Evolutionary conservation across 75 land plant species (phyloP).

Genomic region (Chamaecyparis obtusa): DNA sequence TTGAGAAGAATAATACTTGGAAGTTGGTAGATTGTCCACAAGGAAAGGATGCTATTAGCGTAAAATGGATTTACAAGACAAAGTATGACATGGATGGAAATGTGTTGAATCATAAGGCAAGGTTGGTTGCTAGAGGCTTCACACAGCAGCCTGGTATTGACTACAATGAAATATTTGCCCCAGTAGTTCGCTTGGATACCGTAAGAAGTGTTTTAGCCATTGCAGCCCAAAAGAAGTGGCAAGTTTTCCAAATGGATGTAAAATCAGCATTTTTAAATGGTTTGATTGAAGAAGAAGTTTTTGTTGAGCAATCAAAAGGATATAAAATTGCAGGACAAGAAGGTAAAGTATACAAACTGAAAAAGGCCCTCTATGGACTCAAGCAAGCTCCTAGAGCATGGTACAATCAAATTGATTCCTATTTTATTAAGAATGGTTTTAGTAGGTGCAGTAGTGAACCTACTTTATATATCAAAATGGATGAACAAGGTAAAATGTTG

Average conservation of each 20-base stretch:
- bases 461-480: constrained; percentile 14
- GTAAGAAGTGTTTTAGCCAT: constrained; percentile 8
- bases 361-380: constrained; percentile 18
- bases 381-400: constrained; percentile 26
- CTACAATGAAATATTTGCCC: constrained; percentile 14
- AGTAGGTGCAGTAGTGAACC: constrained; percentile 4
- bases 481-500: not conserved
- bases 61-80: no score
- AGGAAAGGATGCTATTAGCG: no score
- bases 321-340: constrained; percentile 13
- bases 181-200: constrained; percentile 5
- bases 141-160: not conserved
- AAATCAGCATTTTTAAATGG: constrained; percentile 22
- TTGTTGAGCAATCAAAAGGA: constrained; percentile 17
- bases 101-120: constrained; percentile 7
- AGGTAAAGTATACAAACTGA: constrained; percentile 12
- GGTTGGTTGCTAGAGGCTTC: constrained; percentile 12
- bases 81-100: not conserved
- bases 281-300: constrained; percentile 7
- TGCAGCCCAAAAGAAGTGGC: constrained; percentile 4
- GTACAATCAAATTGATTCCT: constrained; percentile 16
- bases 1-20: constrained; percentile 17
- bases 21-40: constrained; percentile 5
- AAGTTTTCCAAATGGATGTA: constrained; percentile 19
- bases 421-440: constrained; percentile 8